phyloP scores from a whole-genome alignment of 441 rosid genomes.

The Aquilaria agallochum region DNA sequence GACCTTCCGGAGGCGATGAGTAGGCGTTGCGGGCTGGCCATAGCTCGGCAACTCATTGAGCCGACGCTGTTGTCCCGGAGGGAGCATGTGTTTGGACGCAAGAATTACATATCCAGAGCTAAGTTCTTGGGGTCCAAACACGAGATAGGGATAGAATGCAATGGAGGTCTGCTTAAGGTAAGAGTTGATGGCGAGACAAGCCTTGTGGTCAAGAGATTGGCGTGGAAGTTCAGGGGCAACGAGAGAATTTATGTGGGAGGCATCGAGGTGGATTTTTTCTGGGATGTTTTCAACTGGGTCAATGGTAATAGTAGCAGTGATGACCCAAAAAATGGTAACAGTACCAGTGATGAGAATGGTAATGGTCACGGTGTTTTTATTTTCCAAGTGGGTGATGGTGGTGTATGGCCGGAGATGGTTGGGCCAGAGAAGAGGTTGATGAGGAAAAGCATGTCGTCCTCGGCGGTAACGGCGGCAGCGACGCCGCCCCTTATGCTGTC shows the following conservation, averaged over 20 bases:
- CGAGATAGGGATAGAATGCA: conserved; percentile 42
- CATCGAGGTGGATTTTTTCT: conserved; percentile 45
- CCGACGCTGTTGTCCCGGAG: conserved; percentile 35
- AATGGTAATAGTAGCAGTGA: background rate
- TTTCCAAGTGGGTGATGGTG: conserved; percentile 60
- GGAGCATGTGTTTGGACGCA: conserved; percentile 48
- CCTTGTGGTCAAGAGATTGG: conserved; percentile 39
- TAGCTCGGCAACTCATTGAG: conserved; percentile 19
- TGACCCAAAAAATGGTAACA: background rate
- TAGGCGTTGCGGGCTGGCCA: conserved; percentile 29
- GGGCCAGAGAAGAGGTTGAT: conserved; percentile 57
- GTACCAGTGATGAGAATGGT: background rate
- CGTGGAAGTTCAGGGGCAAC: conserved; percentile 60
- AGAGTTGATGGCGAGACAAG: conserved; percentile 45
- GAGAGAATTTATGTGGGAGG: conserved; percentile 39
- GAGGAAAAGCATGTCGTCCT: conserved; percentile 36
- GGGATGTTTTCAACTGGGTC: conserved; percentile 61
- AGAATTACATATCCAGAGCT: conserved; percentile 33
- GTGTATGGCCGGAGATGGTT: conserved; percentile 57
- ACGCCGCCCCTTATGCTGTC: conserved; percentile 10
- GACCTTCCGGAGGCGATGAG: conserved; percentile 31
- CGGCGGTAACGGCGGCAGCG: conserved; percentile 15
- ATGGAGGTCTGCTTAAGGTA: conserved; percentile 33
- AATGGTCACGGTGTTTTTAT: conserved; percentile 49
- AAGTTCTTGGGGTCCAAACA: conserved; percentile 46